A percentile compares a stretch with the other conserved stretches of the same genome.
Conservation (phyloP, 768 basidiomycete species). For the Amanita rubescens region DNA sequence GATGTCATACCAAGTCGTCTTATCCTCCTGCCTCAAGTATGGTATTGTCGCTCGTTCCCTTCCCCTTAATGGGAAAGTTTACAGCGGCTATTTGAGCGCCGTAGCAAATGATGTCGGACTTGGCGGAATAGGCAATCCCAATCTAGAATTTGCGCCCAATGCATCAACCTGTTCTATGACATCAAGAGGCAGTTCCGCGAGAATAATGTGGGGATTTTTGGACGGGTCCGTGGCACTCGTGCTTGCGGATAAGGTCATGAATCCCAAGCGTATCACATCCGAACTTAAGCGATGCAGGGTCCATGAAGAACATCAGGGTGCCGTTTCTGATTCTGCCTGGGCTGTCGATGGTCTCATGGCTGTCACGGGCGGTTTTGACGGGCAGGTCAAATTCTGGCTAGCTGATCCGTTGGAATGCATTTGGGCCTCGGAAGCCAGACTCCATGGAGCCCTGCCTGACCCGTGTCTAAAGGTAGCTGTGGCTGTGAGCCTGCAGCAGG, state of each 20-base stretch:
- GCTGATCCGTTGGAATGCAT: slow-evolving; percentile 42
- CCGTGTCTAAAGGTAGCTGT: slow-evolving; percentile 44
- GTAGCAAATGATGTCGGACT: slow-evolving; percentile 50
- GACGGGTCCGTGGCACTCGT: slow-evolving; percentile 63
- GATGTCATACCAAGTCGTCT: slow-evolving; percentile 46
- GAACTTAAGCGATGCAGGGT: slow-evolving; percentile 41
- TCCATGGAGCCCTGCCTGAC: slow-evolving; percentile 32
- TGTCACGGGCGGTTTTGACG: slow-evolving; percentile 54
- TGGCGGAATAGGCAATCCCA: slow-evolving; percentile 60
- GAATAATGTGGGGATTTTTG: slow-evolving; percentile 66
- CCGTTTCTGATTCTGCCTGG: slow-evolving; percentile 51
- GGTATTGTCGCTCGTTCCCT: slow-evolving; percentile 70
- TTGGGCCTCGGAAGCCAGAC: slow-evolving; percentile 50
- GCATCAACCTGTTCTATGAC: slow-evolving; percentile 50
- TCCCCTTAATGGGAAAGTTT: slow-evolving; percentile 60
- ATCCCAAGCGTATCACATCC: slow-evolving; percentile 37
- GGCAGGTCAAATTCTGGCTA: slow-evolving; percentile 71
- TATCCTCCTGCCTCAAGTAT: slow-evolving; percentile 57
- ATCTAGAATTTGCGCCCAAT: slow-evolving; percentile 65
- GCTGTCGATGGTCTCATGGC: slow-evolving; percentile 24
- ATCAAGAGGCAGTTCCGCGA: slow-evolving; percentile 59
- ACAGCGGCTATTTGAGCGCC: slow-evolving; percentile 51
- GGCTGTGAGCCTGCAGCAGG: slow-evolving; percentile 25
- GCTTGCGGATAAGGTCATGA: slow-evolving; percentile 51
- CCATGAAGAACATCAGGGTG: slow-evolving; percentile 57